Conservation (phyloP, 164 flowering plant species). For the Kalanchoe fedtschenkoi region DNA sequence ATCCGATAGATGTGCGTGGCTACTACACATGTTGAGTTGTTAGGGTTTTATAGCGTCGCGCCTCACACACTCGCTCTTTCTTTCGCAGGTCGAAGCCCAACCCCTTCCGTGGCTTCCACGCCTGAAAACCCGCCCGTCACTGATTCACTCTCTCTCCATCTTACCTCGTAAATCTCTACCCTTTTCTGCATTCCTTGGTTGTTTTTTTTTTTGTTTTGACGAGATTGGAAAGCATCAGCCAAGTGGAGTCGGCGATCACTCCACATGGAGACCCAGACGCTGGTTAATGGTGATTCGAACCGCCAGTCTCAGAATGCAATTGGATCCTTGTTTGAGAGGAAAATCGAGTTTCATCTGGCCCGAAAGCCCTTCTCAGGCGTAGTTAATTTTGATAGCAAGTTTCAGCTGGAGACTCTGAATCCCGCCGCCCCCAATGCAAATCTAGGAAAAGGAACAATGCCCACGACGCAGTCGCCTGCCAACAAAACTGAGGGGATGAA, state of each 20-base stretch:
- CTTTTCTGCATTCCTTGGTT: too few relatives aligned
- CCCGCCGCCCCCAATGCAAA: conserved; percentile 20
- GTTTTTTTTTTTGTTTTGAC: too few relatives aligned
- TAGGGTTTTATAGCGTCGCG: too few relatives aligned
- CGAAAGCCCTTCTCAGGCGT: conserved; percentile 32
- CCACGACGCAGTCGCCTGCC: conserved; percentile 4
- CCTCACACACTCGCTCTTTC: too few relatives aligned
- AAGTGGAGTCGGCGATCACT: not conserved
- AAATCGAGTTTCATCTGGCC: conserved; percentile 51
- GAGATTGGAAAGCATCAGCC: not conserved
- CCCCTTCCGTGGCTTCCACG: too few relatives aligned
- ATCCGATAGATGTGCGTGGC: too few relatives aligned
- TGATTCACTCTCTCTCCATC: too few relatives aligned
- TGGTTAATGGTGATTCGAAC: not conserved
- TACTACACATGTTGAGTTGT: too few relatives aligned
- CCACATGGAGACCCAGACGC: not conserved
- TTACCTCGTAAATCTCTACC: too few relatives aligned
- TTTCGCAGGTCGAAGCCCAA: too few relatives aligned
- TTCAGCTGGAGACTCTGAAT: conserved; percentile 59
- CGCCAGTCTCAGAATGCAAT: not conserved
- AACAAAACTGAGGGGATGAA: conserved; percentile 28
- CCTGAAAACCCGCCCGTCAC: too few relatives aligned
- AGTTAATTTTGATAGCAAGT: conserved; percentile 14
- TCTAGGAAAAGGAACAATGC: not conserved
- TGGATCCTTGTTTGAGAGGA: conserved; percentile 22